Percentiles rank a stretch among this genome's conserved stretches.
These are phyloP conservation scores for Penicillium desertorum DNA, from an alignment of 495 filamentous ascomycete species.

Conservation along the genomic window DNA sequence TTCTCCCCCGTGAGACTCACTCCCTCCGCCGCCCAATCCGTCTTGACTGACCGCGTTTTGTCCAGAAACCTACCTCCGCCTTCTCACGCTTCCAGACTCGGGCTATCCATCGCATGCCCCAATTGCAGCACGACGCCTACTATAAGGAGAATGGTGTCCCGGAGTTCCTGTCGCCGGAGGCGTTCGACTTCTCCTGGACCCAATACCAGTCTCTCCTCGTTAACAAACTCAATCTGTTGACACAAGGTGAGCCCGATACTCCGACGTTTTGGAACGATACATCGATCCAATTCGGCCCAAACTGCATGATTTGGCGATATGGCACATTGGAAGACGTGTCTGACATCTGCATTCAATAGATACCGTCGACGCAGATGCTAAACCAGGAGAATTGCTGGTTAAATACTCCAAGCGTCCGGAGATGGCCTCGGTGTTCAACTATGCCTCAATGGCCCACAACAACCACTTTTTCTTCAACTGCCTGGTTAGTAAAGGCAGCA, in stretches of 20 bases:
- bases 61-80: constrained; percentile 43
- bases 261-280: constrained; percentile 14
- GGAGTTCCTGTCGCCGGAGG: constrained; percentile 62
- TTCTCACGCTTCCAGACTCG: constrained; percentile 46
- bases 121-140: constrained; percentile 53
- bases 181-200: constrained; percentile 74
- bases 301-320: not conserved
- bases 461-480: constrained; percentile 92
- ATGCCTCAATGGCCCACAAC: constrained; percentile 94
- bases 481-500: constrained; percentile 43
- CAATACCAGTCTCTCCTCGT: constrained; percentile 74
- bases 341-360: constrained; percentile 30
- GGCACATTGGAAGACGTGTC: not conserved
- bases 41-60: constrained; percentile 27
- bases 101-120: constrained; percentile 56
- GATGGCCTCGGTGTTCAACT: constrained; percentile 82
- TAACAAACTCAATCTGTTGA: constrained; percentile 70
- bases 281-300: not conserved
- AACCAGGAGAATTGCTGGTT: constrained; percentile 67
- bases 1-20: constrained; percentile 33
- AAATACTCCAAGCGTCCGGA: constrained; percentile 74
- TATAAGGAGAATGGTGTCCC: constrained; percentile 62
- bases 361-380: constrained; percentile 56
- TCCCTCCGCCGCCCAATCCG: not conserved
- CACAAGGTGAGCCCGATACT: constrained; percentile 58